Evolutionary conservation across 768 basidiomycete genomes (phyloP), one percentile per base, ranked within the genome.

Genomic region (Xanthoconium stramineum): DNA sequence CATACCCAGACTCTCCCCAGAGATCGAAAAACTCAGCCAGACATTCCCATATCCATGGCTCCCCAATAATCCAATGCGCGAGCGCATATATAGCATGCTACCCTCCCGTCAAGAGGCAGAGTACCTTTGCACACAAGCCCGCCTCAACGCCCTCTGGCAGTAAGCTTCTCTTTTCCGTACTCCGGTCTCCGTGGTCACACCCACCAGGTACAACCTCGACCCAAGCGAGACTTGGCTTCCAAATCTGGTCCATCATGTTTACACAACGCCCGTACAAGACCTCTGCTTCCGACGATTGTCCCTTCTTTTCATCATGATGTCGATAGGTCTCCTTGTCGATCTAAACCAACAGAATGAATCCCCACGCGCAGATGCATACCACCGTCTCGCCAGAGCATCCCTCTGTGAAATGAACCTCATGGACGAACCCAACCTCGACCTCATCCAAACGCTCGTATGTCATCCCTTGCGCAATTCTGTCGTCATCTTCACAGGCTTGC

Each of bases 401-500:
- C 80, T 86, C 35, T 88, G 86, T 65, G 87, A 88, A 61, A 86
- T 85, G 52, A 85, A 86, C 12, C 75, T 89, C 50, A 85, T 86
- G 80, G 85, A 86, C 61, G 85, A 88, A 58, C 85, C 87, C 7
- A 85, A 86, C 66, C 82, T 88, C 55, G 86, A 88, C 64, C 82
- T 84, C 45, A 77, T 89, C 35, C 84, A 87, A 66, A 80, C 85
- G 3, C 71, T 89, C 63, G 85, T 86, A 69, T 59, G 78, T 65
- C 47, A 55, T 50, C 30, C 44, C 15, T 58, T 6, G 4, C 33
- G 20, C 47, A 7, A n/a, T 3, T 47, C 40, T 56, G 33, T 47
- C 54, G 19, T 39, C 44, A 42, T 80, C 65, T 80, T 72, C 58
- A 67, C 65, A 59, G 53, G 47, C 48, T 71, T 71, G 13, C 72